Evolutionary conservation across 306 rosid species (phyloP).

Genomic region (Pterocarpus santalinus): DNA sequence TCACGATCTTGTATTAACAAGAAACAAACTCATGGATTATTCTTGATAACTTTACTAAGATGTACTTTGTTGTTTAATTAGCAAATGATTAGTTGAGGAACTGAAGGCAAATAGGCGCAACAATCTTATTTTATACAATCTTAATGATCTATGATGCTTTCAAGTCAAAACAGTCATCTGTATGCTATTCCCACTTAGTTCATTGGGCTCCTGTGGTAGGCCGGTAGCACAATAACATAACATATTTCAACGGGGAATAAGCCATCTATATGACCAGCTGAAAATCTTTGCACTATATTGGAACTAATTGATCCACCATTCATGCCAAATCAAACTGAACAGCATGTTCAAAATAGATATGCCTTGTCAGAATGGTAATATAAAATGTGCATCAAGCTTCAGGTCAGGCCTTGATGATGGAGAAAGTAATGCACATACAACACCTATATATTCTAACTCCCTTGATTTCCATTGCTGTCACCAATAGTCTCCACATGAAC

Average conservation of each 20-base stretch:
- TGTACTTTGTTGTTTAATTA: slow-evolving; percentile 18
- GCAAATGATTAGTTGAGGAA: slow-evolving; percentile 29
- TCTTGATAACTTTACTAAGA: slow-evolving; percentile 27
- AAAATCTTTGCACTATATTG: slow-evolving; percentile 10
- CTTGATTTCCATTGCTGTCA: slow-evolving; percentile 48
- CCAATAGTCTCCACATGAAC: slow-evolving; percentile 84
- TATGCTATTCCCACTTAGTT: slow-evolving; percentile 22
- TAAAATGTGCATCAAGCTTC: slow-evolving; percentile 1
- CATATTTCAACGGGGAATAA: slow-evolving; percentile 27
- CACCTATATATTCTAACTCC: slow-evolving; percentile 34
- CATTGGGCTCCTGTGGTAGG: slow-evolving; percentile 4
- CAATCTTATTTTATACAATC: slow-evolving; percentile 10
- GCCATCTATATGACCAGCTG: slow-evolving; percentile 31
- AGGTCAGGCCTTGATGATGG: slow-evolving; percentile 21
- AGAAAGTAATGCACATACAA: slow-evolving; percentile 8
- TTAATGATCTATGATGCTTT: slow-evolving; percentile 16
- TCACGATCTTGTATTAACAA: slow-evolving; percentile 27
- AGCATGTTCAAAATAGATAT: neutral
- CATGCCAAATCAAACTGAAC: slow-evolving; percentile 10
- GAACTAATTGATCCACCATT: slow-evolving; percentile 41
- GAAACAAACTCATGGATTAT: slow-evolving; percentile 4
- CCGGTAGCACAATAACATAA: neutral
- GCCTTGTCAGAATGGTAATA: slow-evolving; percentile 5
- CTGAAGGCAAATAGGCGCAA: slow-evolving; percentile 3
- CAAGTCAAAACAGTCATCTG: slow-evolving; percentile 27